Percentiles rank a stretch among this genome's conserved stretches.
Evolutionary conservation across 148 eudicot species (phyloP).

Genomic region (Rhododendron mucronatum): DNA sequence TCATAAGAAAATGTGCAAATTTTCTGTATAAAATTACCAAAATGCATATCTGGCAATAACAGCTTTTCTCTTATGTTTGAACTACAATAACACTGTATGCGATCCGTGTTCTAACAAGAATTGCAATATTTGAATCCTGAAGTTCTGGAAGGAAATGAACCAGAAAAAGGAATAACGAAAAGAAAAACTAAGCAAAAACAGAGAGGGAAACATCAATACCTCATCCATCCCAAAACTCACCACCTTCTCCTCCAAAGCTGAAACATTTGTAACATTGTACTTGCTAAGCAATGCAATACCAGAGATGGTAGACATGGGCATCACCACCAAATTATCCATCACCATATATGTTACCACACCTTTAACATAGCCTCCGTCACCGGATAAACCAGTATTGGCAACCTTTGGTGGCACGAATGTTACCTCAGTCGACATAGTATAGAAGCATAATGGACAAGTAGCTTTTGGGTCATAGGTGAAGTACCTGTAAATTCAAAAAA

Average conservation of each 20-base stretch:
- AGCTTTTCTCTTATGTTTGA: too few relatives aligned
- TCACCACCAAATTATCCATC: slow-evolving; percentile 30
- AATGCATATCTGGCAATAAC: too few relatives aligned
- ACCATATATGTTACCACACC: slow-evolving; percentile 28
- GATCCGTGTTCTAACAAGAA: too few relatives aligned
- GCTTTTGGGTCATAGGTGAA: too few relatives aligned
- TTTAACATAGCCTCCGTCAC: background rate
- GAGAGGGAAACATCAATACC: background rate
- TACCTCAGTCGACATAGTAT: background rate
- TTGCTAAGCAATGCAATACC: background rate
- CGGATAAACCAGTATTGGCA: background rate
- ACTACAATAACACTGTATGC: too few relatives aligned
- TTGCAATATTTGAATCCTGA: too few relatives aligned
- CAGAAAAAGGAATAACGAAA: too few relatives aligned
- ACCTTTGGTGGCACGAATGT: background rate
- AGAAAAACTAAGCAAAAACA: too few relatives aligned
- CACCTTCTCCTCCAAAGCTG: slow-evolving; percentile 4
- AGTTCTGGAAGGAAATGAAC: too few relatives aligned
- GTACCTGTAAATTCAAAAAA: too few relatives aligned
- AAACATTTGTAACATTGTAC: background rate
- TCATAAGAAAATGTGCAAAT: too few relatives aligned
- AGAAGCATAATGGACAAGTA: background rate
- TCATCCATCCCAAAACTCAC: background rate
- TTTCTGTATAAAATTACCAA: too few relatives aligned
- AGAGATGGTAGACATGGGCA: slow-evolving; percentile 33